Evolutionary conservation across 2,329 filamentous ascomycete genomes (phyloP), one percentile per base, ranked within the genome.

Genomic region (Calonectria crousiana): DNA sequence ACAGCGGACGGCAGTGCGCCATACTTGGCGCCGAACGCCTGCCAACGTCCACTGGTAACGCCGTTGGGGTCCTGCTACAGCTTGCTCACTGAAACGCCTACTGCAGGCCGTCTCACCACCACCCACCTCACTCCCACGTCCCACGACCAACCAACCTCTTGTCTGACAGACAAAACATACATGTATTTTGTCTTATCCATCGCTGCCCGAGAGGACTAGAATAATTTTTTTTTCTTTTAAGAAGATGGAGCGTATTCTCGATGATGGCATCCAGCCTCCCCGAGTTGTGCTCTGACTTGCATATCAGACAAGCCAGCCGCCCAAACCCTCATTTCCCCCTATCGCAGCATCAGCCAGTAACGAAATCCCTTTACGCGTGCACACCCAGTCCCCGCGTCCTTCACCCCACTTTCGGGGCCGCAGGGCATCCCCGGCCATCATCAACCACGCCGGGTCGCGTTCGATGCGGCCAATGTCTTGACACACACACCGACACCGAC

Each of bases 381-480:
- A 62, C 44, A 30, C 72, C 66, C 23, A 52, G 71, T 69, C 44
- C 65, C 65, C 65, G 65, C 47, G 56, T 68, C 60, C 20, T 32
- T 36, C 11, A 28, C 67, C n/a, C 67, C 56, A 51, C 67, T 53
- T 28, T 30, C 72, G 32, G 56, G 34, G 36, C 71, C 58, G 58
- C 67, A 69, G 23, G 51, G 60, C 64, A 65, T 58, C 44, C 62
- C 66, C 65, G 64, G 69, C 66, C 58, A 41, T 69, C 30, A 28
- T 60, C 52, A 52, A 32, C 47, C 68, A 66, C 66, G 41, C 58
- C 64, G 62, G 78, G 77, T 75, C 77, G 64, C 69, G 65, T 73
- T 64, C 49, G 28, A 79, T 80, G 78, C 76, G 71, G 72, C 78
- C 78, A 32, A 69, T 60, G 51, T 72, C 60, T 47, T 51, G 10